A percentile compares a stretch with the other conserved stretches of the same genome.
These are phyloP conservation scores for Aphanomyces invadans DNA, from an alignment of 352 stramenopile species.

Conservation along the genomic window DNA sequence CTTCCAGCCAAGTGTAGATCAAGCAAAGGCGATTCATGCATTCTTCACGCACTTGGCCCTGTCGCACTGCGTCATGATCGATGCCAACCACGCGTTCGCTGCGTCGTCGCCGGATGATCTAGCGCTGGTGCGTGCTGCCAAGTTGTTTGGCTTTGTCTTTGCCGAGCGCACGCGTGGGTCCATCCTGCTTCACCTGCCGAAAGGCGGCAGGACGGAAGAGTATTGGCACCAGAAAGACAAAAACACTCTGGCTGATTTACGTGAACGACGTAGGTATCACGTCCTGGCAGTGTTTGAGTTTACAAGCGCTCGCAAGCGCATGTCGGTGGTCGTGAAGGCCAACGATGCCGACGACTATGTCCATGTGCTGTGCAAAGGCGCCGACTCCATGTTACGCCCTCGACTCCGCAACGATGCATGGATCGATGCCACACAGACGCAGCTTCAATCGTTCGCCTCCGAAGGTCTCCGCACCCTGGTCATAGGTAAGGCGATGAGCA, in stretches of 20 bases:
- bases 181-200: constrained; percentile 55
- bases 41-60: constrained; percentile 85
- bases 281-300: constrained; percentile 93
- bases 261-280: constrained; percentile 74
- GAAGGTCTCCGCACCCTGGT: constrained; percentile 85
- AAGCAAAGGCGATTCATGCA: constrained; percentile 53
- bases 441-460: constrained; percentile 76
- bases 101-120: constrained; percentile 86
- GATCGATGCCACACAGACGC: constrained; percentile 46
- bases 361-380: constrained; percentile 68
- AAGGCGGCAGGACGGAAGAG: constrained; percentile 39
- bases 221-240: too few species aligned
- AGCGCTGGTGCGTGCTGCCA: constrained; percentile 74
- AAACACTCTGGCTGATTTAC: too few species aligned
- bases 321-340: constrained; percentile 77
- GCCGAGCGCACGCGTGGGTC: constrained; percentile 56
- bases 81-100: constrained; percentile 84
- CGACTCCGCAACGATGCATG: constrained; percentile 33
- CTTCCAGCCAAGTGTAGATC: constrained; percentile 15
- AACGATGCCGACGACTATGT: constrained; percentile 52
- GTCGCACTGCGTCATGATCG: constrained; percentile 95
- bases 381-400: constrained; percentile 81
- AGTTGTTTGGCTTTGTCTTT: constrained; percentile 83
- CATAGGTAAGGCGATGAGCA: constrained; percentile 32
- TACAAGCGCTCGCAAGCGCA: constrained; percentile 81